Evolutionary conservation across 2,329 filamentous ascomycete species (phyloP).

Genomic region (Neophaeococcomyces aloes): DNA sequence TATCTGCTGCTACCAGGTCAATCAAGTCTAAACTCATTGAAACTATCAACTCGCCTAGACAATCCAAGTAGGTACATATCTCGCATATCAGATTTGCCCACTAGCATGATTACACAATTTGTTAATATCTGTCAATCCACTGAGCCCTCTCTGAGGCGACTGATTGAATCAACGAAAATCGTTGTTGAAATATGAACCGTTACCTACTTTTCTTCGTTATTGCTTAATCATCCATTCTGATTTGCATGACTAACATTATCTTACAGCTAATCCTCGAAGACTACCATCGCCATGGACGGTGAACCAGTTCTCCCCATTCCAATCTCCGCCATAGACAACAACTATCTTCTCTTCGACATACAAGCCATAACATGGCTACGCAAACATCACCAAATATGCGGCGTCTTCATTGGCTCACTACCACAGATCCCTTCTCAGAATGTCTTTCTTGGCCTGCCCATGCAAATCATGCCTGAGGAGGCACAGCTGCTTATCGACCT

Average conservation of each 20-base stretch:
- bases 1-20: background rate
- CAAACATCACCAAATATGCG: conserved; percentile 70
- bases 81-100: too few species aligned
- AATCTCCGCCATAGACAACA: conserved; percentile 68
- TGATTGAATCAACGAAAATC: conserved; percentile 33
- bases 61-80: too few species aligned
- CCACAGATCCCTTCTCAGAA: conserved; percentile 93
- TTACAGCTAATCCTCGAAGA: background rate
- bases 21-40: too few species aligned
- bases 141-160: conserved; percentile 46
- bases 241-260: background rate
- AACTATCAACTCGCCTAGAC: too few species aligned
- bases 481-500: conserved; percentile 69
- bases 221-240: background rate
- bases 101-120: conserved; percentile 48
- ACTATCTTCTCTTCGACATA: conserved; percentile 84
- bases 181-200: conserved; percentile 36
- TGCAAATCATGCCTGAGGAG: conserved; percentile 88
- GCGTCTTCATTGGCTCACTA: conserved; percentile 74
- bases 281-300: conserved; percentile 24
- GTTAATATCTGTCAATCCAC: conserved; percentile 74
- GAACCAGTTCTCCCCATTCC: conserved; percentile 50
- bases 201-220: background rate
- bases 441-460: conserved; percentile 76
- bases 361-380: conserved; percentile 68